Percentiles rank a stretch among this genome's conserved stretches.
These are phyloP conservation scores for Phellopilus nigrolimitatus DNA, from an alignment of 1,284 basidiomycete species.

Conservation along the genomic window DNA sequence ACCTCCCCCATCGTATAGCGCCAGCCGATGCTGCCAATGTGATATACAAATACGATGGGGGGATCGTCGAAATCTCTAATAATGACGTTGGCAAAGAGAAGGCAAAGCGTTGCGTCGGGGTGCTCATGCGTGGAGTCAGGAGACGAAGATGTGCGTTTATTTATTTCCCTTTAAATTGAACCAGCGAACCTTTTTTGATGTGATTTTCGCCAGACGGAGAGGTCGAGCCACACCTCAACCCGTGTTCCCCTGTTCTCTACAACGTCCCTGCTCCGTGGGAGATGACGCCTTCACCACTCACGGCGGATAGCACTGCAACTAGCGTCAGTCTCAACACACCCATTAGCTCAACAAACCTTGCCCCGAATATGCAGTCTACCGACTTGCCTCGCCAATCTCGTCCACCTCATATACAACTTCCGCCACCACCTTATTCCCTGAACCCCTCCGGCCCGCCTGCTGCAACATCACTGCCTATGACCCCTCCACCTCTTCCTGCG, in stretches of 20 bases:
- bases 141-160: conserved; percentile 12
- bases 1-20: conserved; percentile 51
- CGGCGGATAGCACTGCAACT: not conserved
- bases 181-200: not conserved
- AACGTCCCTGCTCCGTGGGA: conserved; percentile 7
- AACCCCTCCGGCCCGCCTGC: not conserved
- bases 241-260: conserved; percentile 15
- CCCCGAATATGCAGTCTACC: not conserved
- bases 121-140: conserved; percentile 13
- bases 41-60: conserved; percentile 45
- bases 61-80: conserved; percentile 17
- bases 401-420: not conserved
- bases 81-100: conserved; percentile 16
- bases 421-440: conserved; percentile 4
- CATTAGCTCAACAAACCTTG: conserved; percentile 3
- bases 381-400: conserved; percentile 1
- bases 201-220: conserved; percentile 5
- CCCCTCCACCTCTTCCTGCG: not conserved
- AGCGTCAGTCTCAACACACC: conserved; percentile 1
- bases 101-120: conserved; percentile 14
- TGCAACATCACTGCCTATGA: conserved; percentile 1
- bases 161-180: not conserved
- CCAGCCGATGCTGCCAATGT: conserved; percentile 46
- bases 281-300: conserved; percentile 2
- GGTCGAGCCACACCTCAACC: conserved; percentile 11